These are phyloP conservation scores for Trichoderma endophyticum DNA, from an alignment of 2,329 filamentous ascomycete genomes.

Conservation along the genomic window DNA sequence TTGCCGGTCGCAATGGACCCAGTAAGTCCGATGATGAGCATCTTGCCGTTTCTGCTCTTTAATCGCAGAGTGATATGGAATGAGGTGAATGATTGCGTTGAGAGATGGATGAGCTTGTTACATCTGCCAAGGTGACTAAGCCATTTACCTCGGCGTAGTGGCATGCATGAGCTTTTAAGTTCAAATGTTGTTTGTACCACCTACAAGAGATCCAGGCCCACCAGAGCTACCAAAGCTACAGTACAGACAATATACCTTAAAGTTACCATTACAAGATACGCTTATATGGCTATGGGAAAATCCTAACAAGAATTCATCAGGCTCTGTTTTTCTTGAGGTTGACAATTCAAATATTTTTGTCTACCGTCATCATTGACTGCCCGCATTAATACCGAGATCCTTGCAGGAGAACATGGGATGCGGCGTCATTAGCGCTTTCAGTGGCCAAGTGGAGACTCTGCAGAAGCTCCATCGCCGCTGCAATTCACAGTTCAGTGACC, in stretches of 20 bases:
- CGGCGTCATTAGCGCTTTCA: background rate
- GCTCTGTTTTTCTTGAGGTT: background rate
- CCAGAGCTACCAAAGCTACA: background rate
- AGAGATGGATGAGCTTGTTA: background rate
- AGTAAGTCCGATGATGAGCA: constrained; percentile 94
- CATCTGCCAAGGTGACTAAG: background rate
- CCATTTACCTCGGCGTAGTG: background rate
- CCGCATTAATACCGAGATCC: background rate
- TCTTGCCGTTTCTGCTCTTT: constrained; percentile 36
- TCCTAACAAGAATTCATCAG: background rate
- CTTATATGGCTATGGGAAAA: background rate
- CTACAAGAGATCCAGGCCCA: background rate
- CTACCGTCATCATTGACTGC: background rate
- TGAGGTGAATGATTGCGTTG: background rate
- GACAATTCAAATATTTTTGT: background rate
- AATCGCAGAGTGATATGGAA: background rate
- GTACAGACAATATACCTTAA: background rate
- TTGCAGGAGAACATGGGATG: background rate
- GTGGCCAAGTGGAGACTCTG: background rate
- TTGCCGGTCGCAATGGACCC: constrained; percentile 98
- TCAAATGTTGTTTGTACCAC: background rate
- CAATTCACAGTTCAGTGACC: background rate
- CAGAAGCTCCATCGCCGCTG: background rate
- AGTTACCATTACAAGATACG: background rate
- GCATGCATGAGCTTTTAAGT: background rate